Base-by-base conservation (phyloP, 352 stramenopile species). In the Pythium utonaiense region DNA sequence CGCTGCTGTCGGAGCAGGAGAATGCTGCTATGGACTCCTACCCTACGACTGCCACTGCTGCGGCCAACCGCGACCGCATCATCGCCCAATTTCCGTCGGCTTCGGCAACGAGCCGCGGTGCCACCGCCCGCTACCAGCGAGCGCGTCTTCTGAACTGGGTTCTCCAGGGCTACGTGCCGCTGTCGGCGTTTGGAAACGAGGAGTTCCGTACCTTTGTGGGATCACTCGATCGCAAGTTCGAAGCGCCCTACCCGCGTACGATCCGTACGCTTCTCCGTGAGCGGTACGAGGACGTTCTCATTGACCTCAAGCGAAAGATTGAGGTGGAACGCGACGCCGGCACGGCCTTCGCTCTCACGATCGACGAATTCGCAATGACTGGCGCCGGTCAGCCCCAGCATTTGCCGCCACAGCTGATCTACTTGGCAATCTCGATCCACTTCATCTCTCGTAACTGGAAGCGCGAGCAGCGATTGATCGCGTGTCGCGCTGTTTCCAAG, bases 141-240 rank as follows among this genome's bases (percentile, higher is more conserved):
- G 19, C 22, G 14, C 13, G 33, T 34, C 41, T 66, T 24, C 24
- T 66, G 14, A 60, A 66, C 44, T 66, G 59, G 59, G 19, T 66
- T 16, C 21, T 66, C 22, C 50, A 60, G 4, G 50, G 53, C 17
- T 30, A 17, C 13, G 21, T 66, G 40, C 44, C 59, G 14, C 50
- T 60, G 14, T 55, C 50, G 12, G 21, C 34, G 8, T 28, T 55
- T n/a, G 44, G 17, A 13, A 60, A 51, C 13, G 31, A 49, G 21
- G 30, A 50, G 21, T 66, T 66, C 59, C 42, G 28, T 19, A 42
- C 52, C 9, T 66, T 66, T 22, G 42, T 57, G 1, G 31, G 28
- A 1, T 22, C 30, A 17, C 41, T 66, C 9, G 50, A 66, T 19
- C 42, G 40, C 30, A 59, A 64, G 21, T 60, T 54, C 33, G 50